Evolutionary conservation across 2,329 filamentous ascomycete genomes (phyloP), one percentile per base, ranked within the genome.

Genomic region (Xylariaceae sp.): DNA sequence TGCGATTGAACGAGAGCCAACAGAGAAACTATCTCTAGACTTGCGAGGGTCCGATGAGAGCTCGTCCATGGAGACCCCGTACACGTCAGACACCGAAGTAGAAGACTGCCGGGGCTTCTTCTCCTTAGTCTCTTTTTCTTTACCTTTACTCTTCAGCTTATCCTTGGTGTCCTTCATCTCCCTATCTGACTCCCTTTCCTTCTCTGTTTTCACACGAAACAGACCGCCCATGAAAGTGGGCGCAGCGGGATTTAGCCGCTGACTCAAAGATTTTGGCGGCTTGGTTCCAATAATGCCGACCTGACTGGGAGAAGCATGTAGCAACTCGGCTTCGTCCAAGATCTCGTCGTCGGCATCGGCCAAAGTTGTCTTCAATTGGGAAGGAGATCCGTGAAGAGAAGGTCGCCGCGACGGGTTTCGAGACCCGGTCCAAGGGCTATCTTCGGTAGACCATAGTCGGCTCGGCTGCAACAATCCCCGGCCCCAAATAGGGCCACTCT

Each of bases 201-300:
- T 68, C 18, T 66, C 61, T 59, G 67, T 19, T 63, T 62, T 76
- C 29, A 68, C 68, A 4, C 78, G 76, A 63, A 84, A 81, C 54
- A 94, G 82, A 36, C 85, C 80, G 9, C 80, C 85, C 71, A 87
- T 92, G 68, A 97, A 97, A 0, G 87, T 89, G 8, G 92, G 92
- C 0, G 92, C 94, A 6, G 89, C 83, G 7, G 94, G 94, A 64
- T 99, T 97, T 26, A 97, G 78, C 64, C 71, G 85, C 73, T 69
- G 84, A 70, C 67, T 85, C 74, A 65, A 77, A 75, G 44, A 76
- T 75, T 69, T 75, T 37, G 72, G 69, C 4, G 87, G 89, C 2
- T 86, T 84, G 44, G 89, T 95, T 21, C 92, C 92, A 61, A 97
- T 96, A 0, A 86, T 80, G 19, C 84, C 83, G 2, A 86, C 79